phyloP scores from a whole-genome alignment of 1,139 yeast genomes.

The Pichia sp. region DNA sequence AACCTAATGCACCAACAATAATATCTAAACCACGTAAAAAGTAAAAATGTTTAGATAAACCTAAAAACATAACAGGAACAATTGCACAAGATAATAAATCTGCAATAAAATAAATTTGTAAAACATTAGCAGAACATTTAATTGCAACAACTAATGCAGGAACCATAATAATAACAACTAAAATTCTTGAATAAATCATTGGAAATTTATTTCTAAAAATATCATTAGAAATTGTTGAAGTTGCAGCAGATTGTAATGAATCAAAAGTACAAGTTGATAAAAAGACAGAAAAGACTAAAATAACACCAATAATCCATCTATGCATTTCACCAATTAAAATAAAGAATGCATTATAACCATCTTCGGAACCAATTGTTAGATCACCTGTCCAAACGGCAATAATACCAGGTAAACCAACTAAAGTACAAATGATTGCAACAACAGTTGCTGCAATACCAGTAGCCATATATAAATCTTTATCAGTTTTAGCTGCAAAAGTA shows the following conservation, averaged over 20 bases:
- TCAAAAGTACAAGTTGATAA: conserved; percentile 88
- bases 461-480: conserved; percentile 71
- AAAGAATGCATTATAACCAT: conserved; percentile 64
- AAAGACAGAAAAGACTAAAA: conserved; percentile 64
- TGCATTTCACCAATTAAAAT: conserved; percentile 68
- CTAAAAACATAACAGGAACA: conserved; percentile 79
- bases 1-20: conserved; percentile 78
- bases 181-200: conserved; percentile 57
- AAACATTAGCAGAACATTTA: conserved; percentile 70
- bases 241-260: conserved; percentile 82
- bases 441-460: conserved; percentile 68
- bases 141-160: conserved; percentile 84
- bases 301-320: conserved; percentile 82
- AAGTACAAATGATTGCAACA: conserved; percentile 55
- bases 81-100: conserved; percentile 84
- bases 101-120: conserved; percentile 84
- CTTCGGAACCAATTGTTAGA: conserved; percentile 50
- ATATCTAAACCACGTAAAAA: conserved; percentile 78
- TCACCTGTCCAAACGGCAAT: conserved; percentile 89
- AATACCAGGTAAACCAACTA: conserved; percentile 79
- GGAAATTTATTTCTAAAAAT: conserved; percentile 75
- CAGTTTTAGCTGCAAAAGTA: conserved; percentile 80
- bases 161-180: conserved; percentile 70
- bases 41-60: conserved; percentile 61
- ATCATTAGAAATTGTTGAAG: conserved; percentile 85